Base-by-base conservation (phyloP, 2,329 filamentous ascomycete species). In the Camptophora hylomeconis region DNA sequence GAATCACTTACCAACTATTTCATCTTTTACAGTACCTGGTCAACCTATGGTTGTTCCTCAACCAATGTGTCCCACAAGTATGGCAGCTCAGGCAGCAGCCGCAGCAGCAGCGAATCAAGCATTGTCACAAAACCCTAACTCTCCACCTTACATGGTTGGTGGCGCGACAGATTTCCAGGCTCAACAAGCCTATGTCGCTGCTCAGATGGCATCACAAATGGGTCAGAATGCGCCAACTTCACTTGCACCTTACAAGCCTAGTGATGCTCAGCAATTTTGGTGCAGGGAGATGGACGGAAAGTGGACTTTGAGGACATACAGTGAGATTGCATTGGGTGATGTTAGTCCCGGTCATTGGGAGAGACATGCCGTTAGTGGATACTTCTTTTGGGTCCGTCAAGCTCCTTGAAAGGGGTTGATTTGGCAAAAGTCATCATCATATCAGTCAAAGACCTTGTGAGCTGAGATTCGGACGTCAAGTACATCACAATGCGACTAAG, bases 271-370 rank as follows among this genome's bases (percentile, higher is more conserved):
- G 25, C 43, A 50, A 23, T 53, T 47, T 31, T 57, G 47, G 45
- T 51, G 48, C 32, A 47, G 46, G 23, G 52, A 57, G 31, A 24
- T 49, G 14, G 48, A 54, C 37, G 49, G 49, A 8, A 40, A 40
- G 19, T 56, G 44, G 31, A 50, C 46, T 12, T 32, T 54, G 28
- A 46, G 48, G 25, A 50, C 48, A 15, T 36, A 42, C 27, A 36
- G 30, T 22, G 41, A 45, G 20, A 32, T 39, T 6, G 14, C 41
- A 31, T 38, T 36, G 24, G 30, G 33, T 7, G 40, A 42, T 10
- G 36, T 45, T 30, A 38, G 40, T 30, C 28, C 36, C 10, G 41
- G 41, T 17, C 37, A 38, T 30, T 45, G 41, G 40, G 41, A 45
- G 27, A 32, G 29, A 20, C 41, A 45, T 35, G 20, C 28, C 12